phyloP scores from a whole-genome alignment of 768 basidiomycete species.

The Mycena polygramma region DNA sequence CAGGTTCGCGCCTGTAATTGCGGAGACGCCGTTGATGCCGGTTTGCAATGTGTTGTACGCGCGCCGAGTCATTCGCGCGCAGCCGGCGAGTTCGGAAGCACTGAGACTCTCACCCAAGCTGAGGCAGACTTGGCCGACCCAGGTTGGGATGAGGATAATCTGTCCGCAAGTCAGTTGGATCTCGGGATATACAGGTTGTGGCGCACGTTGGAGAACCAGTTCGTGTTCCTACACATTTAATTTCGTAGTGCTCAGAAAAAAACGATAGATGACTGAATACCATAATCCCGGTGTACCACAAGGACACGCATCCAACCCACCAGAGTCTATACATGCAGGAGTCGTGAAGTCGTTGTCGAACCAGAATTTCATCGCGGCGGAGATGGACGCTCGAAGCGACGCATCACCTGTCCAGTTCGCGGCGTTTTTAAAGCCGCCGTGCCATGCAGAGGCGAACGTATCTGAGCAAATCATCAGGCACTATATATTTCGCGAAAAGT shows the following conservation, averaged over 20 bases:
- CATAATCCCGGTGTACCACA: conserved; percentile 60
- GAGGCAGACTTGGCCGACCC: conserved; percentile 63
- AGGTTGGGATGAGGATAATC: conserved; percentile 65
- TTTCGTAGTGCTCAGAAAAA: conserved; percentile 9
- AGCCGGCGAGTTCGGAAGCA: conserved; percentile 48
- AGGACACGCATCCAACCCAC: conserved; percentile 59
- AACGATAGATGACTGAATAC: conserved; percentile 27
- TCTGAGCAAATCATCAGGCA: conserved; percentile 43
- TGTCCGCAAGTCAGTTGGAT: conserved; percentile 36
- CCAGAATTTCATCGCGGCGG: conserved; percentile 64
- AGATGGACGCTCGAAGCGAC: conserved; percentile 48
- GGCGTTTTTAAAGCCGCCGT: conserved; percentile 58
- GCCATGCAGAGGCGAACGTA: conserved; percentile 64
- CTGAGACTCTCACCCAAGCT: conserved; percentile 56
- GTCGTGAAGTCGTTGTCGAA: conserved; percentile 64
- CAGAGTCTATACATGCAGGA: conserved; percentile 58
- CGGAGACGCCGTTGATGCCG: conserved; percentile 53
- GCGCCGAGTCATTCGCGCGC: conserved; percentile 57
- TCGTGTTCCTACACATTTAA: conserved; percentile 57
- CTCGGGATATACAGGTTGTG: not conserved
- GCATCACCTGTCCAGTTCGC: conserved; percentile 53
- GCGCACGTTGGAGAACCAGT: conserved; percentile 65
- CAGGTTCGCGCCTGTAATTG: conserved; percentile 67
- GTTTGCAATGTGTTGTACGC: conserved; percentile 55
- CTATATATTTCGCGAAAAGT: not conserved